Conservation (phyloP, 2,329 filamentous ascomycete genomes). For the Fusarium tanahbumbuense region DNA sequence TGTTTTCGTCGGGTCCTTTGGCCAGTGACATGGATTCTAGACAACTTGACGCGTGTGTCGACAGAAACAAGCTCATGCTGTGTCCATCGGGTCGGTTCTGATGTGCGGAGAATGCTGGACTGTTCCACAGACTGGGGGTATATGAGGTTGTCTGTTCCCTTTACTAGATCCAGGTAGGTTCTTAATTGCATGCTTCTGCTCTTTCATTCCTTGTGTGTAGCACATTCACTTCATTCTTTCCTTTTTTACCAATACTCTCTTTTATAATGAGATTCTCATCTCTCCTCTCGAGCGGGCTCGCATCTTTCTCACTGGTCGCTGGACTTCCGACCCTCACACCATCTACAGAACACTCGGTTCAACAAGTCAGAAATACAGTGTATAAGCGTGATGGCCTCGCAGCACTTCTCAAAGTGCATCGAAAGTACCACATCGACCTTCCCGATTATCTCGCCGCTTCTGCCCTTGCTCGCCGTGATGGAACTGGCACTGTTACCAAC, state of each 20-base stretch:
- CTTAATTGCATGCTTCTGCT: neutral
- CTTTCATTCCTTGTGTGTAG: slow-evolving; percentile 1
- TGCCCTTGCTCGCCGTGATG: slow-evolving; percentile 44
- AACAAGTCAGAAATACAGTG: slow-evolving; percentile 53
- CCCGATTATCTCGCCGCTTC: slow-evolving; percentile 37
- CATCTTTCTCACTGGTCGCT: slow-evolving; percentile 16
- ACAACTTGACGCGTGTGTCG: slow-evolving; percentile 19
- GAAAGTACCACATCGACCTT: slow-evolving; percentile 52
- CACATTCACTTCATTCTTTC: slow-evolving; percentile 3
- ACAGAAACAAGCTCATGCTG: neutral
- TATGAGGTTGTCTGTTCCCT: slow-evolving; percentile 1
- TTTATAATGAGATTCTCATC: slow-evolving; percentile 32
- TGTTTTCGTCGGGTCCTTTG: neutral
- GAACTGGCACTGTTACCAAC: slow-evolving; percentile 47
- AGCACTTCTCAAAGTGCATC: slow-evolving; percentile 51
- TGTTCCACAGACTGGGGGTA: slow-evolving; percentile 7
- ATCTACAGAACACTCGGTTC: slow-evolving; percentile 40
- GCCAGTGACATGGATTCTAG: neutral
- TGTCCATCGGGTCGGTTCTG: slow-evolving; percentile 8
- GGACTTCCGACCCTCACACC: slow-evolving; percentile 13
- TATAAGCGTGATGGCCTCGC: slow-evolving; percentile 51
- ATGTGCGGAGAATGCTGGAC: slow-evolving; percentile 10
- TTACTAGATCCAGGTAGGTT: neutral
- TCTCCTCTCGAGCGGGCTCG: slow-evolving; percentile 28
- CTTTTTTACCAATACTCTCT: slow-evolving; percentile 9